A percentile compares a stretch with the other conserved stretches of the same genome.
Evolutionary conservation across 2,329 filamentous ascomycete species (phyloP).

Genomic region (Fusarium duplospermum): DNA sequence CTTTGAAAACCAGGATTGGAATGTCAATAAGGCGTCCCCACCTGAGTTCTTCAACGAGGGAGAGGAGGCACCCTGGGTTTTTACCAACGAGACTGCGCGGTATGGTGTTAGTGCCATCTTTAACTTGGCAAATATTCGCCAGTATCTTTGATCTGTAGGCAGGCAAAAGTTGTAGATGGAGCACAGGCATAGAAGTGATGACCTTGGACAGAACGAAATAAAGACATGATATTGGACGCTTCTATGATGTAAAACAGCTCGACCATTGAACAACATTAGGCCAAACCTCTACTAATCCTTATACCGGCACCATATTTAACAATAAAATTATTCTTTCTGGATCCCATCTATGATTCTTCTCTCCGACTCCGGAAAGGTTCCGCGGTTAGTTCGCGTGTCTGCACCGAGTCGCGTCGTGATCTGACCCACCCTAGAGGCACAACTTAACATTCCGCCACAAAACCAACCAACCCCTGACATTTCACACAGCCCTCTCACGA

Average conservation of each 20-base stretch:
- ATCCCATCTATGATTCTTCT: not conserved
- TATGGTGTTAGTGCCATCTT: constrained; percentile 30
- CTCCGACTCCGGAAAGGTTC: not conserved
- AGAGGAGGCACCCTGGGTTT: constrained; percentile 23
- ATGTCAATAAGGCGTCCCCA: not conserved
- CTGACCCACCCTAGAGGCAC: not conserved
- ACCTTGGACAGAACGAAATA: not conserved
- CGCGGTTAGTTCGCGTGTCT: not conserved
- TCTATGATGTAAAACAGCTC: not conserved
- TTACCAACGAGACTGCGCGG: constrained; percentile 26
- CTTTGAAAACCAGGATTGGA: constrained; percentile 9
- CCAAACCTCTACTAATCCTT: not conserved
- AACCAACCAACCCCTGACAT: too few relatives aligned
- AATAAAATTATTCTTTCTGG: not conserved
- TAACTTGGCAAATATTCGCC: constrained; percentile 26
- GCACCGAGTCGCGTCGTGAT: too few relatives aligned
- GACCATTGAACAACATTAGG: not conserved
- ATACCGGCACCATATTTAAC: not conserved
- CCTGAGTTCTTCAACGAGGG: constrained; percentile 26
- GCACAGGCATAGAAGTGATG: not conserved
- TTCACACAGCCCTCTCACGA: not conserved
- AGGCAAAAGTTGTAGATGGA: not conserved
- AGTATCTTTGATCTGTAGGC: constrained; percentile 4
- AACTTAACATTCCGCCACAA: too few relatives aligned
- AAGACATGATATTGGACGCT: not conserved